Base-by-base conservation (phyloP, 2,329 filamentous ascomycete species). In the Lachnum nothofagi region DNA sequence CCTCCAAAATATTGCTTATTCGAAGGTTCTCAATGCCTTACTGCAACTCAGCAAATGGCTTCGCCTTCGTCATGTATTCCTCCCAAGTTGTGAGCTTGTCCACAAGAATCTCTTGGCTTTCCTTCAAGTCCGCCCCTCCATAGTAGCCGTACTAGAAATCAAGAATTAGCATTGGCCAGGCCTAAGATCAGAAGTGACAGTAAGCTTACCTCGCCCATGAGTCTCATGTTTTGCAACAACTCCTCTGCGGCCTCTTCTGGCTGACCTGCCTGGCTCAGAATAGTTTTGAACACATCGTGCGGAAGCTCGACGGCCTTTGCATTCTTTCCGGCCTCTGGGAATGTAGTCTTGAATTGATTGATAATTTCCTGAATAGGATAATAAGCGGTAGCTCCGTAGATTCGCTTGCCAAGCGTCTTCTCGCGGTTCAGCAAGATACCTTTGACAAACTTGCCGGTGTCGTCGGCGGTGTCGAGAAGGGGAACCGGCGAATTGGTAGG, bases 171-270 rank as follows among this genome's bases (percentile, higher is more conserved):
- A 17, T 16, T 8, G 19, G 12, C 9, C 34, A 22, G 7, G 16
- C 17, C 34, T 5, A 34, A 5, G 7, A 16, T 16, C n/a, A 14
- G 31, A 16, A 4, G 24, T 40, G 20, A 19, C 34, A 12, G n/a
- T 23, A 12, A 40, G 24, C 37, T 40, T 23, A 24, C 37, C 37
- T 74, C 69, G 46, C 72, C 67, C 49, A 80, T 62, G 40, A 81
- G 65, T 34, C 71, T 63, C 62, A 78, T 72, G 51, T 78, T 81
- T 63, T 80, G 72, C 27, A 74, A 63, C 60, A 80, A 48, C 60
- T 81, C 78, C 48, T 75, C 67, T 17, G 68, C 67, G 56, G 66
- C 64, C 20, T 67, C 64, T 8, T 70, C 67, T 2, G 71, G 68
- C 54, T 69, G 43, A 6, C 70, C 69, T n/a, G 45, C 44, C 12